Evolutionary conservation across 2,329 filamentous ascomycete species (phyloP).

Genomic region (Scopulariopsis brevicaulis): DNA sequence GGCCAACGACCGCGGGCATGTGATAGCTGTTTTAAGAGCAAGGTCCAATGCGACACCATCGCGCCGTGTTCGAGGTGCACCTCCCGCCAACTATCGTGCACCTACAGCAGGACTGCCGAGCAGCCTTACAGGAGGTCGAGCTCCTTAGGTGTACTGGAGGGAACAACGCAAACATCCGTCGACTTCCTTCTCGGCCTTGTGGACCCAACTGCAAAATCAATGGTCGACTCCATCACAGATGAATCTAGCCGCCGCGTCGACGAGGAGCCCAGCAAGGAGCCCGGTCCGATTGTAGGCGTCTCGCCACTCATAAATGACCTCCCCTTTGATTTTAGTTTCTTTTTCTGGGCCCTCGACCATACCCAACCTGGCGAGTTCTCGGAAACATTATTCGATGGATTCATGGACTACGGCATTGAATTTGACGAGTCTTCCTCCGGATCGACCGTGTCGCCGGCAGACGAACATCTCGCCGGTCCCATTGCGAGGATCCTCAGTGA

Average conservation of each 20-base stretch:
- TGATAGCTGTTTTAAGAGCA: constrained; percentile 2
- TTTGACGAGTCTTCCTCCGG: background rate
- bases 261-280: background rate
- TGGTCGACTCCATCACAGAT: background rate
- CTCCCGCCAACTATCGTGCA: background rate
- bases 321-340: background rate
- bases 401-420: background rate
- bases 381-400: background rate
- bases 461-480: background rate
- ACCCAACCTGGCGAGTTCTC: background rate
- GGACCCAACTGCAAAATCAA: background rate
- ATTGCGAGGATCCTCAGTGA: background rate
- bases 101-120: background rate
- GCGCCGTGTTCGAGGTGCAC: constrained; percentile 1
- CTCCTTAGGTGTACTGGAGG: background rate
- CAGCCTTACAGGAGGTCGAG: background rate
- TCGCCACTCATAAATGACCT: background rate
- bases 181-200: background rate
- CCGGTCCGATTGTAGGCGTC: background rate
- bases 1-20: background rate
- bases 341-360: background rate
- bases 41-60: background rate
- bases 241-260: background rate
- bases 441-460: background rate
- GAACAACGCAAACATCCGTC: background rate